A percentile compares a stretch with the other conserved stretches of the same genome.
These are phyloP conservation scores for Rhododendron williamsianum DNA, from an alignment of 148 eudicot genomes.

Conservation along the genomic window DNA sequence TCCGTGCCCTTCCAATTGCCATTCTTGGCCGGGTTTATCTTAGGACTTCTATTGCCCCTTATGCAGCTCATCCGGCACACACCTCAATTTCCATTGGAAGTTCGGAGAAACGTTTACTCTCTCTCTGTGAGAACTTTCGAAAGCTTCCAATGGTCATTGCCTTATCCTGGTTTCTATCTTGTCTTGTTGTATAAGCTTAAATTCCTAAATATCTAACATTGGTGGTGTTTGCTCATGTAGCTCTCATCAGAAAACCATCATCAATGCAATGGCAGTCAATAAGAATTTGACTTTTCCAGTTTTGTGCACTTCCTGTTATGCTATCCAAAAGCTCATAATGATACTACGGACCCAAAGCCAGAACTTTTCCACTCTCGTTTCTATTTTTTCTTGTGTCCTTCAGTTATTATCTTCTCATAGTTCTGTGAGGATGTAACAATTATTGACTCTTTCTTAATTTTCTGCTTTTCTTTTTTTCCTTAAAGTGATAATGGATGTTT, in stretches of 20 bases:
- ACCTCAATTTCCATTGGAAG: too few relatives aligned
- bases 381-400: not conserved
- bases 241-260: slow-evolving; percentile 88
- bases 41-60: too few relatives aligned
- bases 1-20: too few relatives aligned
- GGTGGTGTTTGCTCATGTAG: slow-evolving; percentile 29
- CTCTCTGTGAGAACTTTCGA: not conserved
- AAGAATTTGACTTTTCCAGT: slow-evolving; percentile 4
- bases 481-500: slow-evolving; percentile 83
- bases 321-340: not conserved
- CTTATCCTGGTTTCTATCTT: not conserved
- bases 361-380: not conserved
- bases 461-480: not conserved
- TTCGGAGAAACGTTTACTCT: too few relatives aligned
- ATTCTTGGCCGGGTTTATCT: too few relatives aligned
- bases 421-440: too few relatives aligned
- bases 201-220: not conserved
- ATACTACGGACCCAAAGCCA: not conserved
- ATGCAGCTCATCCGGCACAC: too few relatives aligned
- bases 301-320: not conserved
- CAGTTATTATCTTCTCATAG: not conserved
- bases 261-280: slow-evolving; percentile 18
- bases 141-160: too few relatives aligned
- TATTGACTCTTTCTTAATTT: not conserved
- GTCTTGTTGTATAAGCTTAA: not conserved